Base-by-base conservation (phyloP, 139 green algal species). In the Astrephomene gubernaculifera region DNA sequence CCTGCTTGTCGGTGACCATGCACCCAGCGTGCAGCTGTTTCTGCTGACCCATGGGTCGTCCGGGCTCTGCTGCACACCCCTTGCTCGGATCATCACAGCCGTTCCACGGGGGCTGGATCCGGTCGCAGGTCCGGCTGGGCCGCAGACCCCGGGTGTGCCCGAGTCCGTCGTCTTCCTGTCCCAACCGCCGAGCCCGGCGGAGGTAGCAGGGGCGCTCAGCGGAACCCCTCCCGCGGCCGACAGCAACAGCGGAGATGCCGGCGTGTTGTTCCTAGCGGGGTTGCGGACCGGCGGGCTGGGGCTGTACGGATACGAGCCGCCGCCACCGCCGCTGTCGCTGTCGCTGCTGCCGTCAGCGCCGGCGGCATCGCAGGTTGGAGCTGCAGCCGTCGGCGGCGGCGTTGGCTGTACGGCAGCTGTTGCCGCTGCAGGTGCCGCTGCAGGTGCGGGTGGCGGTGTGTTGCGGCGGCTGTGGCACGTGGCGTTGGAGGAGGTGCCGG, bases 11-110 rank as follows among this genome's bases (percentile, higher is more conserved):
- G 79, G 79, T 2, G 79, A 85, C 64, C 79, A 64, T 39, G 64
- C 63, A 0, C 63, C 63, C 64, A 76, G 63, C 31, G 57, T 85
- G 1, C 79, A 76, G 44, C 64, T 85, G 17, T 3, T 85, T 19
- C 63, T 85, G 63, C 79, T 85, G 79, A 73, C 74, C 38, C 43
- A 83, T 14, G 79, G 44, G 14, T 57, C 79, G 9, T 39, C 63
- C 3, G 63, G 79, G 6, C 31, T 75, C 33, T 29, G n/a, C 35
- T 75, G 63, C 79, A 76, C 79, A 44, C 44, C 1, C 27, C 63
- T 85, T 1, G 43, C 63, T 3, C 44, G n/a, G 6, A 22, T 75
- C 31, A 38, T 22, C 44, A 85, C 64, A 4, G 33, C 33, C 33
- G 43, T 75, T 19, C 79, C 79, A 19, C 39, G 10, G 29, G 39